Evolutionary conservation across 2,329 filamentous ascomycete genomes (phyloP).

Genomic region (Scleromitrula shiraiana): DNA sequence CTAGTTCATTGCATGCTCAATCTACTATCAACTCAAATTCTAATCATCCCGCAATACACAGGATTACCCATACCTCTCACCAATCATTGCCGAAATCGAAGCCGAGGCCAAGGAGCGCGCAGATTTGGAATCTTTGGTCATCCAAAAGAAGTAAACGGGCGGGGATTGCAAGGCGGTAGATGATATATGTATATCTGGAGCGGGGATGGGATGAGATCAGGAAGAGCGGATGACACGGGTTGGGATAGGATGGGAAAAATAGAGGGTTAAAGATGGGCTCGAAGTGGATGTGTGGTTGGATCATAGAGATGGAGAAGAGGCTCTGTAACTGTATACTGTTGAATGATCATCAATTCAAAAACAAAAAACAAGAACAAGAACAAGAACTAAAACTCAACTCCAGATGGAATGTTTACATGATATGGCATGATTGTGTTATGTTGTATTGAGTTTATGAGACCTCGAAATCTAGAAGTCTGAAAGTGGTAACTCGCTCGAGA

Average conservation of each 20-base stretch:
- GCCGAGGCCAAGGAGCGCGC: slow-evolving; percentile 57
- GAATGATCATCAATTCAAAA: slow-evolving; percentile 5
- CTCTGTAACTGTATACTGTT: slow-evolving; percentile 8
- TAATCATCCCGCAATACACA: slow-evolving; percentile 33
- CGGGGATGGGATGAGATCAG: background rate
- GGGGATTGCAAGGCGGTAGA: background rate
- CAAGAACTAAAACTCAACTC: too few relatives aligned
- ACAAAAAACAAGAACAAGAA: too few relatives aligned
- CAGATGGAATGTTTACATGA: too few relatives aligned
- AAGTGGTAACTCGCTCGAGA: too few relatives aligned
- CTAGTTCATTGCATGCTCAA: background rate
- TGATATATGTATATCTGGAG: slow-evolving; percentile 18
- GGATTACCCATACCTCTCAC: slow-evolving; percentile 59
- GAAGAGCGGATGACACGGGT: slow-evolving; percentile 3
- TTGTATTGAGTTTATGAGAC: too few relatives aligned
- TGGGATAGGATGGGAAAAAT: background rate
- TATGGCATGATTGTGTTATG: too few relatives aligned
- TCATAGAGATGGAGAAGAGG: too few relatives aligned
- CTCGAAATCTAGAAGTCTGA: too few relatives aligned
- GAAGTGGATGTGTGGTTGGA: too few relatives aligned
- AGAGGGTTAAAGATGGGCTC: too few relatives aligned
- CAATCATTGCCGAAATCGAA: slow-evolving; percentile 62
- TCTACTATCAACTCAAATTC: slow-evolving; percentile 13
- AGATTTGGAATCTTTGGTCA: slow-evolving; percentile 59
- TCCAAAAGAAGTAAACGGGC: slow-evolving; percentile 34